Base-by-base conservation (phyloP, 768 basidiomycete genomes). In the Mycena chlorophos region DNA sequence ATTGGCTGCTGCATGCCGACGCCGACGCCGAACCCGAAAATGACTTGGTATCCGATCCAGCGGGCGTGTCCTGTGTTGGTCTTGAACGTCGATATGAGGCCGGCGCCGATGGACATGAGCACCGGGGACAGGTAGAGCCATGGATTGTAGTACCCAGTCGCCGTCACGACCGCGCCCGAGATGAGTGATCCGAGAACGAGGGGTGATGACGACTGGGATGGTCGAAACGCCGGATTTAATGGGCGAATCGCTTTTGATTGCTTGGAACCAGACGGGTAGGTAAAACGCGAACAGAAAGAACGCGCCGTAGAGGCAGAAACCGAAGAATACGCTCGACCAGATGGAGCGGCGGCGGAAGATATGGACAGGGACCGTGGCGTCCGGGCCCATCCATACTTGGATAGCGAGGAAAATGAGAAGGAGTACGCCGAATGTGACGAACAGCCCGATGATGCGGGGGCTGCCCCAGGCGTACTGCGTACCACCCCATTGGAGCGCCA, bases 401-500 rank as follows among this genome's bases (percentile, higher is more conserved):
- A 63, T 46, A n/a, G 13, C 50, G 22, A 61, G 20, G 56, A 63
- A 63, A 5, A 30, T 20, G 22, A 22, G 16, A 28, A 58, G 53
- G 42, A 63, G 6, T 63, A 68, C 49, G 5, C 53, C 58, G 38
- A 59, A 59, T 43, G 52, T 17, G 8, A 59, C 53, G 17, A 59
- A 55, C 22, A 59, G 58, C 1, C 20, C 53, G 28, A 59, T 59
- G 8, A 59, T 59, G 47, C 58, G 58, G n/a, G 43, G 42, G 51
- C 71, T 70, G 38, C 62, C 63, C 79, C 79, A 81, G 1, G 71
- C 63, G 58, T 75, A 74, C 14, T 66, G 64, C 55, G 74, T 72
- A 0, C 78, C 78, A n/a, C 77, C 79, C 74, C 75, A 77, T 50
- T 77, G 73, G 1, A 80, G 65, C 3, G 78, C 73, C 5, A 80